Evolutionary conservation across 257 asterid genomes (phyloP), one percentile per base, ranked within the genome.

Genomic region (Euphrasia confusa): DNA sequence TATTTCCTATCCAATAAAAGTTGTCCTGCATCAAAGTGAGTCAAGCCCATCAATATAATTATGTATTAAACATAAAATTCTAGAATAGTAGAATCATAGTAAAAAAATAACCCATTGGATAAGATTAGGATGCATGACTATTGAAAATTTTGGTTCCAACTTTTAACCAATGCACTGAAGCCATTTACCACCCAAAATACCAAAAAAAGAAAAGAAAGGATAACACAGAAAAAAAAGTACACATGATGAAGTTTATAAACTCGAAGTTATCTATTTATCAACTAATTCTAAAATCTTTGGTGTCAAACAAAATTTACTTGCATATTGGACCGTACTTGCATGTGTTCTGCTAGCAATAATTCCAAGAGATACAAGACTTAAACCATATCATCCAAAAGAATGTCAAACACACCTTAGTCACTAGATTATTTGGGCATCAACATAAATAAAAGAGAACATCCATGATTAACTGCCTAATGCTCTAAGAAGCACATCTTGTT

Each of bases 141-240:
- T 11, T 42, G n/a, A 11, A 9, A 42, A 42, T 4, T 42, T n/a
- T 7, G 48, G 48, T 11, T 42, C 11, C 11, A 42, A 9, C 48
- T 11, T 42, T 2, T 2, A 42, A 9, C 48, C n/a, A 7, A 42
- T 9, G 48, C 13, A 11, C n/a, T 1, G 48, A 4, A 1, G 11
- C 10, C n/a, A 11, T 48, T 48, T 57, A 72, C 74, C 70, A 86
- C 94, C 80, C 96, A 93, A 42, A 13, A 14, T 11, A 42, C 12
- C 0, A 42, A 42, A 42, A 7, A 42, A 1, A 42, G n/a, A n/a
- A n/a, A n/a, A 40, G 2, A 10, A 42, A 10, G 48, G 48, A 42
- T 89, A 86, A n/a, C n/a, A n/a, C n/a, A 68, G 0, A n/a, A 61
- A 13, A 61, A 15, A 47, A 47, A 47, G 8, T 47, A n/a, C 6